Evolutionary conservation across 495 filamentous ascomycete species (phyloP).

Genomic region (Elasticomyces elasticus): DNA sequence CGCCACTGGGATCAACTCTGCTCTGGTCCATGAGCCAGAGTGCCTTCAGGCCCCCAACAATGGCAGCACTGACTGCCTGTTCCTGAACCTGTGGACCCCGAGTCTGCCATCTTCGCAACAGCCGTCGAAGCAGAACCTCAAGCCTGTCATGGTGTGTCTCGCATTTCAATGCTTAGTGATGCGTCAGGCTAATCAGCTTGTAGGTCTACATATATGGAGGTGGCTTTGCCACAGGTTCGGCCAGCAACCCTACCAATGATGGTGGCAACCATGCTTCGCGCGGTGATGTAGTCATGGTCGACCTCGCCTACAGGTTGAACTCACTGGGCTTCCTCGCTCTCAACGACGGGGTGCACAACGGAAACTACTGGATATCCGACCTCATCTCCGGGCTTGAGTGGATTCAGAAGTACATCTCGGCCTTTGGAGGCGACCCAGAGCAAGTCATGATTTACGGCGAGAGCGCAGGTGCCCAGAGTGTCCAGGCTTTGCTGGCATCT

Average conservation of each 20-base stretch:
- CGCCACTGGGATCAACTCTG: constrained; percentile 28
- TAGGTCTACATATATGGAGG: constrained; percentile 32
- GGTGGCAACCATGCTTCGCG: constrained; percentile 37
- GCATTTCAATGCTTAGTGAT: background rate
- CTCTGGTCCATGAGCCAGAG: constrained; percentile 9
- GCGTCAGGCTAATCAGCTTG: background rate
- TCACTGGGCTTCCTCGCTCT: constrained; percentile 22
- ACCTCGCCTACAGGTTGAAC: constrained; percentile 20
- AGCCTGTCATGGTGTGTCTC: constrained; percentile 28
- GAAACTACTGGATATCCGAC: constrained; percentile 24
- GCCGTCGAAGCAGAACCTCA: constrained; percentile 15
- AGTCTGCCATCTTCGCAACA: constrained; percentile 27
- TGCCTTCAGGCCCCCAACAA: constrained; percentile 20
- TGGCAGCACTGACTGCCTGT: constrained; percentile 33
- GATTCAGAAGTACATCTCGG: constrained; percentile 29
- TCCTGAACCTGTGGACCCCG: constrained; percentile 34
- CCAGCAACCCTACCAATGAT: constrained; percentile 33
- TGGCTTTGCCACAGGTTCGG: constrained; percentile 29
- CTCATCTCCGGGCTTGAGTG: constrained; percentile 26
- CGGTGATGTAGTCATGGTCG: constrained; percentile 39
- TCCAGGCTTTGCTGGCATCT: constrained; percentile 15
- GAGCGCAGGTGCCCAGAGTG: constrained; percentile 35
- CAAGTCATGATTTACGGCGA: constrained; percentile 64
- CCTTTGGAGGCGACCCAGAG: constrained; percentile 30
- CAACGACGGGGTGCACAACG: constrained; percentile 22